A percentile compares a stretch with the other conserved stretches of the same genome.
Conservation (phyloP, 192 early-diverging fungal species). For the Jimgerdemannia lactiflua region DNA sequence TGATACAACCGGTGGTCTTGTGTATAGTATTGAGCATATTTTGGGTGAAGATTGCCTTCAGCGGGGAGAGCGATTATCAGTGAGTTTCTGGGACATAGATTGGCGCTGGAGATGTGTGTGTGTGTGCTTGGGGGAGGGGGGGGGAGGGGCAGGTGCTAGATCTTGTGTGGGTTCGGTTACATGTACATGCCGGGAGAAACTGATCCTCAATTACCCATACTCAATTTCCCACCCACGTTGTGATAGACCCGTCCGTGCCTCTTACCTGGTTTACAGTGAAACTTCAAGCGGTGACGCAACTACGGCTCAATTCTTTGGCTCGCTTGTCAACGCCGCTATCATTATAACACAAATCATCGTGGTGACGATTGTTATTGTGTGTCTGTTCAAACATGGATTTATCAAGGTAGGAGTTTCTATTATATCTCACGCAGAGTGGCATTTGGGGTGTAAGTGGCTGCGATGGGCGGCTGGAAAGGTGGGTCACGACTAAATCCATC, state of each 20-base stretch:
- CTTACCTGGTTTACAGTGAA: constrained; percentile 1
- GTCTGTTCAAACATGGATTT: constrained; percentile 71
- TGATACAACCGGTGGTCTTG: constrained; percentile 76
- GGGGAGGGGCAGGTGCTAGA: no score
- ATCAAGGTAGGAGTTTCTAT: constrained; percentile 55
- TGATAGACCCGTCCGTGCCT: background rate
- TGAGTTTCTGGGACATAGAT: constrained; percentile 4
- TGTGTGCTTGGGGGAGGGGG: no score
- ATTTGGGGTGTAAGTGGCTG: no score
- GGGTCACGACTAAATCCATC: no score
- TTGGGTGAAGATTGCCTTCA: constrained; percentile 77
- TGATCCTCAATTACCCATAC: no score
- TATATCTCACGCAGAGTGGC: no score
- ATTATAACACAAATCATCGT: constrained; percentile 79
- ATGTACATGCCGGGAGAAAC: no score
- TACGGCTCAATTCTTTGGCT: constrained; percentile 15
- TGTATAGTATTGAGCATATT: constrained; percentile 78
- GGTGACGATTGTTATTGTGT: constrained; percentile 73
- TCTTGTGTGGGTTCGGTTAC: no score
- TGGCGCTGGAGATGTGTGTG: background rate
- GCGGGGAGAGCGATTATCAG: constrained; percentile 53
- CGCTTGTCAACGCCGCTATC: constrained; percentile 57
- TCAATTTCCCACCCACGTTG: background rate
- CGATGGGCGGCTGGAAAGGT: no score
- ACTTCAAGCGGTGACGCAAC: background rate